phyloP scores from a whole-genome alignment of 805 yeast genomes.

The Saturnispora gosingensis region DNA sequence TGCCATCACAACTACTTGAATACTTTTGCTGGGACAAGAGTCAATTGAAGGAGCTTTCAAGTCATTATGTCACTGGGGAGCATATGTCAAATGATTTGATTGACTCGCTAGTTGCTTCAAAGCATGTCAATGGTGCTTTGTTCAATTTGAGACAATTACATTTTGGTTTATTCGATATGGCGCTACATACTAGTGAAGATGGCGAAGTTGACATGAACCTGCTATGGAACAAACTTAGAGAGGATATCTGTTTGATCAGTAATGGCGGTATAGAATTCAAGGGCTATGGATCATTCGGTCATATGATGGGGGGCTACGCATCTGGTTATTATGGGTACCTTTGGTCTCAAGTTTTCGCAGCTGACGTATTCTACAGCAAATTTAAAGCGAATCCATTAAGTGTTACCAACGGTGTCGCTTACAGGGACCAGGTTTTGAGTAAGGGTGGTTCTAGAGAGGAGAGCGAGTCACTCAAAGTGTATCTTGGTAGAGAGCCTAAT shows the following conservation, averaged over 20 bases:
- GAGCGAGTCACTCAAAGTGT: conserved; percentile 50
- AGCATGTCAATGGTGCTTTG: conserved; percentile 70
- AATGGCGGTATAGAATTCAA: conserved; percentile 47
- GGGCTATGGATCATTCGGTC: conserved; percentile 74
- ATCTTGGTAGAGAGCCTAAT: conserved; percentile 70
- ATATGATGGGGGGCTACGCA: conserved; percentile 77
- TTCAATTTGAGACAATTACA: conserved; percentile 66
- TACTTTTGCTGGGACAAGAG: conserved; percentile 76
- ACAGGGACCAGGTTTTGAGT: conserved; percentile 59
- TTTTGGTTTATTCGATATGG: conserved; percentile 72
- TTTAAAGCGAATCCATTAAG: conserved; percentile 64
- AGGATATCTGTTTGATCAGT: conserved; percentile 49
- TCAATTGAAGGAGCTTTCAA: conserved; percentile 49
- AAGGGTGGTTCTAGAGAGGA: conserved; percentile 72
- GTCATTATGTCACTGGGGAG: conserved; percentile 52
- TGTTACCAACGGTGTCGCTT: conserved; percentile 48
- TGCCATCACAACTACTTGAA: conserved; percentile 85
- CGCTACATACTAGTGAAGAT: conserved; percentile 43
- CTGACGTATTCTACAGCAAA: conserved; percentile 67
- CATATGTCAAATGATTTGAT: conserved; percentile 48
- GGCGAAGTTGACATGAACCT: conserved; percentile 43
- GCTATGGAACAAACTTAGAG: conserved; percentile 59
- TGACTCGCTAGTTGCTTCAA: conserved; percentile 49
- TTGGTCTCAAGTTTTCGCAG: conserved; percentile 80
- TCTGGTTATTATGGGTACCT: conserved; percentile 82